phyloP scores from a whole-genome alignment of 768 basidiomycete genomes.

The Termitomyces sp. region DNA sequence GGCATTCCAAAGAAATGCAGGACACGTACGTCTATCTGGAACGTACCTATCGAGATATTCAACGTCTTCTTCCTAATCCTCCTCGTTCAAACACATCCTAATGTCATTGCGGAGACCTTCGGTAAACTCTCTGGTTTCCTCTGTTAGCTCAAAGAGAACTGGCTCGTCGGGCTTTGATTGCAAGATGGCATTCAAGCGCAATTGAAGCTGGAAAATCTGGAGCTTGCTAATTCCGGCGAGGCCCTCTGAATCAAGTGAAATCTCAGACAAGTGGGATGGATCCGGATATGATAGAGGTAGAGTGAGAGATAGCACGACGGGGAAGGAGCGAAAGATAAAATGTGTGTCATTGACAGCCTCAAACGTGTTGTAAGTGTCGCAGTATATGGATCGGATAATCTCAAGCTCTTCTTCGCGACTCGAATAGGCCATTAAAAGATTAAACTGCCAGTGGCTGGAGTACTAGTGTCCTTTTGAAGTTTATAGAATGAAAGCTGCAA shows the following conservation, averaged over 20 bases:
- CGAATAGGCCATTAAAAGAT: not conserved
- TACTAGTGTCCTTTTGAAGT: not conserved
- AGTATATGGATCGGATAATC: constrained; percentile 8
- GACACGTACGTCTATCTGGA: not conserved
- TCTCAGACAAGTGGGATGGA: not conserved
- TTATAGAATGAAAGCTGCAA: not conserved
- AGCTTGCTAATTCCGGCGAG: constrained; percentile 7
- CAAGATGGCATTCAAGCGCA: constrained; percentile 3
- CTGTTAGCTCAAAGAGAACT: constrained; percentile 5
- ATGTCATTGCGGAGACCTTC: constrained; percentile 6
- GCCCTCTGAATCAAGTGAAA: constrained; percentile 8
- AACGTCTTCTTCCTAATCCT: constrained; percentile 4
- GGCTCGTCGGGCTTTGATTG: constrained; percentile 7
- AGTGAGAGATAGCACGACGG: constrained; percentile 5
- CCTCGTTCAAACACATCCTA: constrained; percentile 1
- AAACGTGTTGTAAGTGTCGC: constrained; percentile 7
- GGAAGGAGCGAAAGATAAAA: constrained; percentile 6
- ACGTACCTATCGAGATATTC: not conserved
- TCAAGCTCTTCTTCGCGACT: constrained; percentile 6
- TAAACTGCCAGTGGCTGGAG: no score
- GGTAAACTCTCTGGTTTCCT: constrained; percentile 12
- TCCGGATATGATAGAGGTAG: constrained; percentile 5
- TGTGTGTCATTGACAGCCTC: constrained; percentile 8
- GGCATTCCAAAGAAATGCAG: not conserved
- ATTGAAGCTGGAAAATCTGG: constrained; percentile 6